These are phyloP conservation scores for Seminavis robusta DNA, from an alignment of 108 stramenopile species.

Conservation along the genomic window DNA sequence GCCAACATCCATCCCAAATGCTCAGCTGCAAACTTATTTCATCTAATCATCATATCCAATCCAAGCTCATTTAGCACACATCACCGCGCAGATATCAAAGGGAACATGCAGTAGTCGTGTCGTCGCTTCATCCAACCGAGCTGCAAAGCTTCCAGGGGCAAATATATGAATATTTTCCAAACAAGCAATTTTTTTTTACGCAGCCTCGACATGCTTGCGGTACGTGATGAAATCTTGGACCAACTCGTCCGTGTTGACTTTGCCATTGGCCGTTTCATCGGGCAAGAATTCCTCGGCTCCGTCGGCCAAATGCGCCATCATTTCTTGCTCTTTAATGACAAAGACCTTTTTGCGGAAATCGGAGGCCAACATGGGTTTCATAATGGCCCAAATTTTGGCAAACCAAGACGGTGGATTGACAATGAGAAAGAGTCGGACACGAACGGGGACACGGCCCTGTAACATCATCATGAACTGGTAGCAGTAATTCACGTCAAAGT, in stretches of 20 bases:
- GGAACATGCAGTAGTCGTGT: too few species aligned
- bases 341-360: conserved; percentile 37
- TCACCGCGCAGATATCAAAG: too few species aligned
- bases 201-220: conserved; percentile 18
- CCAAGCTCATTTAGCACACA: too few species aligned
- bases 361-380: conserved; percentile 38
- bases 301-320: conserved; percentile 15
- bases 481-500: conserved; percentile 42
- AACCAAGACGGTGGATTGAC: conserved; percentile 64
- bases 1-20: too few species aligned
- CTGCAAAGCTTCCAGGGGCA: too few species aligned
- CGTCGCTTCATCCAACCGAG: too few species aligned
- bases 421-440: conserved; percentile 41
- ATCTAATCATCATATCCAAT: too few species aligned
- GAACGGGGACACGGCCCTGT: conserved; percentile 36
- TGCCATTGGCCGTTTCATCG: conserved; percentile 32
- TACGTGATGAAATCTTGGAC: conserved; percentile 35
- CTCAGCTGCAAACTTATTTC: too few species aligned
- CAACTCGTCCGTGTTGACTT: conserved; percentile 16
- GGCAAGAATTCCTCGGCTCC: conserved; percentile 35
- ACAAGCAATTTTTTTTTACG: too few species aligned
- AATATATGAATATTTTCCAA: too few species aligned
- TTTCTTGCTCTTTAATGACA: conserved; percentile 28
- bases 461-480: conserved; percentile 38
- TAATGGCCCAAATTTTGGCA: conserved; percentile 36